Evolutionary conservation across 495 filamentous ascomycete genomes (phyloP), one percentile per base, ranked within the genome.

Genomic region (Penicillium cataractarum): DNA sequence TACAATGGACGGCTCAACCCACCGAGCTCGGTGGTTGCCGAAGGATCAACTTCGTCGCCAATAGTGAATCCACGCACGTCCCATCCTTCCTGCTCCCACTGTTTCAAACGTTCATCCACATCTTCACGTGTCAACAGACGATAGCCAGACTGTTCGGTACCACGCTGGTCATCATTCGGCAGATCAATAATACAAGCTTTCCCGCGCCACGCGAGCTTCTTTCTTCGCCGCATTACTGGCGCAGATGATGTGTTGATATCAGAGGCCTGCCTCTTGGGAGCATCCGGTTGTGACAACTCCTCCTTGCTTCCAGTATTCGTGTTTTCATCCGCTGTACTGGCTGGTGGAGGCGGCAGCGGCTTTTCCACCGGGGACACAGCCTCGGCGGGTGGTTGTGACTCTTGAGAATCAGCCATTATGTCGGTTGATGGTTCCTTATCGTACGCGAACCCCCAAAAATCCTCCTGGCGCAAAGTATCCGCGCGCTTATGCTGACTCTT

Each of bases 21-120:
- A 13, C 78, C 80, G 22, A 79, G 65, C 32, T 70, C 65, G 17
- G 68, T 68, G 17, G 61, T 44, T 32, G 69, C 56, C 7, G 71
- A 69, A 6, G 68, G 55, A 55, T 80, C 76, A 7, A 80, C 73
- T 19, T 73, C 53, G 26, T 68, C 75, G 26, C 82, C 80, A 63
- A 93, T 70, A 51, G 85, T 88, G 73, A 95, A 96, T 0, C 92
- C 92, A 6, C 81, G 77, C 42, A 83, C 83, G 72, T 90, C 83
- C 69, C 93, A 97, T 10, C 93, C 95, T 61, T 88, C 74, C 49
- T 89, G 75, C 69, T 90, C 84, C 88, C 90, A 96, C 31, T 82
- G 77, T 52, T 84, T 81, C 61, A 96, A 66, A 68, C 87, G 87
- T n/a, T 82, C 75, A 19, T 86, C 72, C 5, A 92, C 86, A 52